A percentile compares a stretch with the other conserved stretches of the same genome.
Conservation (phyloP, 2,329 filamentous ascomycete species). For the Dactylonectria macrodidyma region DNA sequence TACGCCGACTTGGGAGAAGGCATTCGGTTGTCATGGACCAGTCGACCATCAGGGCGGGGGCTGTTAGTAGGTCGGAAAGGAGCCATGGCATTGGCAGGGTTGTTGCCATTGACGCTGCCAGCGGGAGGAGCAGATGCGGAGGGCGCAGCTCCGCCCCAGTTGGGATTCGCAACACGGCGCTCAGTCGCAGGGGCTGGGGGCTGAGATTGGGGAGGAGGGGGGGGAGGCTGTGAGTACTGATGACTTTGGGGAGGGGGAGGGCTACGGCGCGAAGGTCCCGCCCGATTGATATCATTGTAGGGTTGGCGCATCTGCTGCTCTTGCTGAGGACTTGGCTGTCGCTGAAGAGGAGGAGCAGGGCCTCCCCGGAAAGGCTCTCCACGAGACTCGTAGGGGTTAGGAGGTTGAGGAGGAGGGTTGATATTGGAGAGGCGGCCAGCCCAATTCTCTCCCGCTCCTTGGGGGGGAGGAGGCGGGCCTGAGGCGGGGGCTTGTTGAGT, state of each 20-base stretch:
- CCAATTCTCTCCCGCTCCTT: conserved; percentile 67
- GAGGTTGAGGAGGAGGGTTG: conserved; percentile 80
- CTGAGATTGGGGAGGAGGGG: conserved; percentile 61
- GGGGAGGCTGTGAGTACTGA: conserved; percentile 66
- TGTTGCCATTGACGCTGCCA: conserved; percentile 54
- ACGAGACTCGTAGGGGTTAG: conserved; percentile 86
- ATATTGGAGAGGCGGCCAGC: conserved; percentile 83
- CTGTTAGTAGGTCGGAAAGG: conserved; percentile 81
- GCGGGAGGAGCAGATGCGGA: conserved; percentile 56
- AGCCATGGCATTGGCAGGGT: conserved; percentile 69
- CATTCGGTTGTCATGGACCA: conserved; percentile 86
- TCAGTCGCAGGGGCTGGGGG: conserved; percentile 64
- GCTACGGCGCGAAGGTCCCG: conserved; percentile 61
- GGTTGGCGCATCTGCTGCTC: conserved; percentile 72
- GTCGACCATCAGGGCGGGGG: conserved; percentile 86
- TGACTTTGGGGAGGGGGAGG: conserved; percentile 68
- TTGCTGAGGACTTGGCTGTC: conserved; percentile 83
- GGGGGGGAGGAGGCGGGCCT: conserved; percentile 76
- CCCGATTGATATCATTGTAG: conserved; percentile 66
- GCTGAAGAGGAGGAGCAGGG: conserved; percentile 75
- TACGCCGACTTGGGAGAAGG: conserved; percentile 93
- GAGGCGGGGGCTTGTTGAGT: conserved; percentile 66
- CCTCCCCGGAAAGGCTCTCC: conserved; percentile 78
- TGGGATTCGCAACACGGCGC: conserved; percentile 73
- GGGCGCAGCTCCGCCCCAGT: conserved; percentile 70